Conservation (phyloP, 2,329 filamentous ascomycete species). For the Escovopsis sp. region DNA sequence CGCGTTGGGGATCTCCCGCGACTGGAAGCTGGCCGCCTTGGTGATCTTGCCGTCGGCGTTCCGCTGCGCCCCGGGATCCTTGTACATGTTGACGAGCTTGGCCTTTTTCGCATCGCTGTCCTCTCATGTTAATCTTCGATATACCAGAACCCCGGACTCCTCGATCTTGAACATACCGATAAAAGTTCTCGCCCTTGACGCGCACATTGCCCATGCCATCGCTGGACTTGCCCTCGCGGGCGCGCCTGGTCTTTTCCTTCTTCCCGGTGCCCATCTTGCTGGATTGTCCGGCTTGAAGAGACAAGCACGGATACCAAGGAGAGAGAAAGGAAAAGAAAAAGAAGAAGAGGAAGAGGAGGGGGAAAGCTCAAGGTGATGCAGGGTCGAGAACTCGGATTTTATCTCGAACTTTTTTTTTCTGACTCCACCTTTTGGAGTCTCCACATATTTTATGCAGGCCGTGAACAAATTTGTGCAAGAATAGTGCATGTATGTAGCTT, state of each 20-base stretch:
- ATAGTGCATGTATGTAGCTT: too few relatives aligned
- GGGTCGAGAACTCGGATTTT: slow-evolving; percentile 7
- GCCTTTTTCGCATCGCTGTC: slow-evolving; percentile 62
- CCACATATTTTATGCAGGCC: slow-evolving; percentile 1
- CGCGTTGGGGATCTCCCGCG: slow-evolving; percentile 63
- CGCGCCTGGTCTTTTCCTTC: slow-evolving; percentile 73
- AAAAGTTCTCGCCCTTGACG: slow-evolving; percentile 96
- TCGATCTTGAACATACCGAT: slow-evolving; percentile 58
- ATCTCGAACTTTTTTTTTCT: slow-evolving; percentile 6
- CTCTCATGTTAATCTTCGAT: neutral
- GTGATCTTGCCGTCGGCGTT: slow-evolving; percentile 75
- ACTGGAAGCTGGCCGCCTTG: slow-evolving; percentile 72
- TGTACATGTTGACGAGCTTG: slow-evolving; percentile 79
- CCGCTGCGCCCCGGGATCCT: slow-evolving; percentile 67
- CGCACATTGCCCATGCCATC: slow-evolving; percentile 88
- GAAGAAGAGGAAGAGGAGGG: slow-evolving; percentile 7
- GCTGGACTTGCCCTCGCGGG: slow-evolving; percentile 68
- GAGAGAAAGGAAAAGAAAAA: neutral
- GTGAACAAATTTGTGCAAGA: neutral
- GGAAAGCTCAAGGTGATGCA: slow-evolving; percentile 10
- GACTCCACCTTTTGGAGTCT: slow-evolving; percentile 3
- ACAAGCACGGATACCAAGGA: slow-evolving; percentile 3
- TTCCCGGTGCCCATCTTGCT: slow-evolving; percentile 70
- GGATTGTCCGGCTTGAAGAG: slow-evolving; percentile 7
- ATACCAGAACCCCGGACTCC: too few relatives aligned